Base-by-base conservation (phyloP, 306 rosid species). In the Castanopsis chinensis region DNA sequence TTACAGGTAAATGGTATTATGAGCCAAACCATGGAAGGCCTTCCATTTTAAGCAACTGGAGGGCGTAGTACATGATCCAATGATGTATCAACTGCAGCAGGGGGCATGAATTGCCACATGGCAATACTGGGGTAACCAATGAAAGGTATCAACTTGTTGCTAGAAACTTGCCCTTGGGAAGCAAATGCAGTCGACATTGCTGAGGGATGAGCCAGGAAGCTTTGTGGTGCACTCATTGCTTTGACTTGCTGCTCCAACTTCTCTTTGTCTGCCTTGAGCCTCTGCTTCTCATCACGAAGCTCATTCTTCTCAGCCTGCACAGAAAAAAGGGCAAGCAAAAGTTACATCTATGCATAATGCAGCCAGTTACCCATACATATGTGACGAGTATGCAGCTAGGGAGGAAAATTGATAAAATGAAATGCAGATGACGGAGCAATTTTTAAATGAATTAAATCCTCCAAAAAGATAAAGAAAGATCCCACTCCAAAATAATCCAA, bases 91-190 rank as follows among this genome's bases (percentile, higher is more conserved):
- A 92, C 90, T 0, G 96, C 79, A 4, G 98, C 97, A 3, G 97
- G 97, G 5, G 94, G 97, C 98, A 92, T 87, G 85, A 94, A 94
- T 76, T 94, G 97, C 97, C 98, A 94, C 98, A 94, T 91, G 79
- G 94, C 97, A 35, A 94, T 92, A 28, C 97, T 93, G 0, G 98
- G 98, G 77, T 94, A 94, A 63, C 96, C 82, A 30, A 92, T 65
- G 87, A 91, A 89, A 25, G 97, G 98, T 77, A 89, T 88, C 86
- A 91, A 67, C 88, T 94, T 92, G 91, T 84, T 90, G 64, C 97
- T 89, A 3, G 89, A 91, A 73, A 91, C 98, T 86, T 86, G 97
- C 74, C 92, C 87, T 84, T 88, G 97, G 52, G 94, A 85, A 69
- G 98, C 87, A 87, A 87, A 94, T 72, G 97, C 89, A n/a, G 95